These are phyloP conservation scores for Neotropicomus parvogracilis DNA, from an alignment of 1,284 basidiomycete genomes.

Conservation along the genomic window DNA sequence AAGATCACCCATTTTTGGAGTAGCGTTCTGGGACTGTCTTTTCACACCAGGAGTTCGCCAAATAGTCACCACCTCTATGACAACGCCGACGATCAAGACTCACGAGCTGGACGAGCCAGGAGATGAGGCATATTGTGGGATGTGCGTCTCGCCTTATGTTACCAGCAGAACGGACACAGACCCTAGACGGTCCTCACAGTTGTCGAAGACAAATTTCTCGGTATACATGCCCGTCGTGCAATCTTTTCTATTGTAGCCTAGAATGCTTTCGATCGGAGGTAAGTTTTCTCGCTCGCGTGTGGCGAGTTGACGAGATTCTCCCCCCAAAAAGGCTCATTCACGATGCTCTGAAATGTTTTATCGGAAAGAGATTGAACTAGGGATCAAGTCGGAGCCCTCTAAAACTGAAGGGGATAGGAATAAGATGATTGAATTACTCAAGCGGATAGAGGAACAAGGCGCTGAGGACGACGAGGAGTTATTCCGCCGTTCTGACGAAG, in stretches of 20 bases:
- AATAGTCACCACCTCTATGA: constrained; percentile 12
- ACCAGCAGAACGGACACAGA: constrained; percentile 3
- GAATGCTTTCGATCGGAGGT: constrained; percentile 74
- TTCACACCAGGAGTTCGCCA: neutral
- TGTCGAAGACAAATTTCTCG: constrained; percentile 71
- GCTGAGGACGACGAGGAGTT: constrained; percentile 36
- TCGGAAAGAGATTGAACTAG: constrained; percentile 61
- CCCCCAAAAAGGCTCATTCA: constrained; percentile 48
- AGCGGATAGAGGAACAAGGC: constrained; percentile 64
- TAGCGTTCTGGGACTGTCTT: no score
- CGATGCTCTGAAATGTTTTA: constrained; percentile 77
- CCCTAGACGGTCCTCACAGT: constrained; percentile 38
- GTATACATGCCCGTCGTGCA: constrained; percentile 79
- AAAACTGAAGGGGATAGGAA: constrained; percentile 52
- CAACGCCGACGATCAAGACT: constrained; percentile 17
- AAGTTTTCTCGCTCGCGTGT: constrained; percentile 16
- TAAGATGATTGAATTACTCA: constrained; percentile 66
- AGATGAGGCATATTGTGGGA: constrained; percentile 34
- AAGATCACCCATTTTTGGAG: constrained; percentile 4
- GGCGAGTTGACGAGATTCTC: neutral
- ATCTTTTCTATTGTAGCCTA: constrained; percentile 74
- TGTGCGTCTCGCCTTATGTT: constrained; percentile 28
- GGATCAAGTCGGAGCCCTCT: constrained; percentile 53
- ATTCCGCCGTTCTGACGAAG: constrained; percentile 38
- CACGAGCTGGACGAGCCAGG: constrained; percentile 14